Evolutionary conservation across 495 filamentous ascomycete species (phyloP).

Genomic region (Cercophora newfieldiana): DNA sequence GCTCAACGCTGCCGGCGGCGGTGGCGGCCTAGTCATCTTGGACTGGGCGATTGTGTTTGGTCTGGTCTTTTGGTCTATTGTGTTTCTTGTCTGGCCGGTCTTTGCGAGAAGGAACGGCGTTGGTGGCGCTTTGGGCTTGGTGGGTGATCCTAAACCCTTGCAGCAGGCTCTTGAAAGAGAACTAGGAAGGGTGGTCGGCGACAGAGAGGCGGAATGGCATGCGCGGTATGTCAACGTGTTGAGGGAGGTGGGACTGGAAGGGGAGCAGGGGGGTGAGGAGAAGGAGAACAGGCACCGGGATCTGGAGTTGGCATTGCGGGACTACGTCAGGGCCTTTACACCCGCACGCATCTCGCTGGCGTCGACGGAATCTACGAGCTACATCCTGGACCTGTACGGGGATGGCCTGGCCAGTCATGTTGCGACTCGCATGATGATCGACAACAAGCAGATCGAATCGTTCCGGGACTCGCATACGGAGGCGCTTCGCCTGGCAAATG

Average conservation of each 20-base stretch:
- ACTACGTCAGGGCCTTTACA: constrained; percentile 18
- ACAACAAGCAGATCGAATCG: constrained; percentile 15
- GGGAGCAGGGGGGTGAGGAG: not conserved
- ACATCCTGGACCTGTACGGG: constrained; percentile 14
- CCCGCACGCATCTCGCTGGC: constrained; percentile 5
- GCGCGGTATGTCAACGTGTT: constrained; percentile 17
- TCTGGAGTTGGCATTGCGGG: constrained; percentile 7
- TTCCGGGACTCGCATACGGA: constrained; percentile 21
- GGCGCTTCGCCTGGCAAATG: constrained; percentile 16
- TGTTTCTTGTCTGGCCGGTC: constrained; percentile 13
- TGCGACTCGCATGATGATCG: constrained; percentile 13
- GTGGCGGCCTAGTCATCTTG: constrained; percentile 14
- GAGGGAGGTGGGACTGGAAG: constrained; percentile 1
- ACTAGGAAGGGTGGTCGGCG: constrained; percentile 15
- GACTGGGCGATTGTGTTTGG: constrained; percentile 22
- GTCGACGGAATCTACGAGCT: constrained; percentile 1
- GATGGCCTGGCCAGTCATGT: constrained; percentile 5
- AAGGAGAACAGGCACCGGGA: not conserved
- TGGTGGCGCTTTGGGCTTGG: not conserved
- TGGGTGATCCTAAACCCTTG: constrained; percentile 10
- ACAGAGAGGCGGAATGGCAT: constrained; percentile 21
- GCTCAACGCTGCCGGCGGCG: constrained; percentile 11
- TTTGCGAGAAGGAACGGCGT: not conserved
- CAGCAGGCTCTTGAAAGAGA: constrained; percentile 17
- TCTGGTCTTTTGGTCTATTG: constrained; percentile 22